These are phyloP conservation scores for Sarocladium brachiariae DNA, from an alignment of 2,329 filamentous ascomycete species.

Conservation along the genomic window DNA sequence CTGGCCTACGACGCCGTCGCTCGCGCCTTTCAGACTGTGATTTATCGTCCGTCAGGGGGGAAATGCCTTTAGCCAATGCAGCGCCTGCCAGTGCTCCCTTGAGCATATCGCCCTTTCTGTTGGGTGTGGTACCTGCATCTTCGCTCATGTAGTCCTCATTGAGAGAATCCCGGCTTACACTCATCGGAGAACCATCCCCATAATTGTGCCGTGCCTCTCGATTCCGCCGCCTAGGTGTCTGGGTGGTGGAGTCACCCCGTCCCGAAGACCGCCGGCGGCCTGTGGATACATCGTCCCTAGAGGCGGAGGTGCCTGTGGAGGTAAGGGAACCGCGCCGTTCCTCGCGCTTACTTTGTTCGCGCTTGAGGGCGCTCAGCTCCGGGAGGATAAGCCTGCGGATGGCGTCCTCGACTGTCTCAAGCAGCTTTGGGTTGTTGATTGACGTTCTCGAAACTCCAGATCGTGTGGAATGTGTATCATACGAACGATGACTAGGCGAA, in stretches of 20 bases:
- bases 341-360: slow-evolving; percentile 75
- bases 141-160: slow-evolving; percentile 28
- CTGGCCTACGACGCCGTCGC: slow-evolving; percentile 45
- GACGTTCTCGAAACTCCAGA: slow-evolving; percentile 58
- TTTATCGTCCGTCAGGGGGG: slow-evolving; percentile 26
- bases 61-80: slow-evolving; percentile 27
- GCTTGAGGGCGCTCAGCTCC: slow-evolving; percentile 84
- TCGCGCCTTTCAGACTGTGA: slow-evolving; percentile 41
- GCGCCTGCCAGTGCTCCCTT: slow-evolving; percentile 40
- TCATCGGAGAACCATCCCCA: slow-evolving; percentile 41
- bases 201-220: slow-evolving; percentile 50
- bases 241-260: slow-evolving; percentile 40
- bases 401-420: slow-evolving; percentile 89
- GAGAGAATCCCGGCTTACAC: slow-evolving; percentile 39
- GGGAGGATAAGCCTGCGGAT: slow-evolving; percentile 85
- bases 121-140: slow-evolving; percentile 36
- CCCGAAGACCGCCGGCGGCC: slow-evolving; percentile 57
- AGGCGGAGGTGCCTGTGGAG: slow-evolving; percentile 48
- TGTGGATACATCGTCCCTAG: slow-evolving; percentile 49
- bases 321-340: slow-evolving; percentile 60
- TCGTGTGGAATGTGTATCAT: slow-evolving; percentile 46
- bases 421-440: slow-evolving; percentile 84
- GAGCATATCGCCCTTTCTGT: slow-evolving; percentile 32
- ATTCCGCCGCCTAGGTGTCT: slow-evolving; percentile 38
- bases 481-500: slow-evolving; percentile 47